These are phyloP conservation scores for Thecaphora frezii DNA, from an alignment of 1,284 basidiomycete genomes.

Conservation along the genomic window DNA sequence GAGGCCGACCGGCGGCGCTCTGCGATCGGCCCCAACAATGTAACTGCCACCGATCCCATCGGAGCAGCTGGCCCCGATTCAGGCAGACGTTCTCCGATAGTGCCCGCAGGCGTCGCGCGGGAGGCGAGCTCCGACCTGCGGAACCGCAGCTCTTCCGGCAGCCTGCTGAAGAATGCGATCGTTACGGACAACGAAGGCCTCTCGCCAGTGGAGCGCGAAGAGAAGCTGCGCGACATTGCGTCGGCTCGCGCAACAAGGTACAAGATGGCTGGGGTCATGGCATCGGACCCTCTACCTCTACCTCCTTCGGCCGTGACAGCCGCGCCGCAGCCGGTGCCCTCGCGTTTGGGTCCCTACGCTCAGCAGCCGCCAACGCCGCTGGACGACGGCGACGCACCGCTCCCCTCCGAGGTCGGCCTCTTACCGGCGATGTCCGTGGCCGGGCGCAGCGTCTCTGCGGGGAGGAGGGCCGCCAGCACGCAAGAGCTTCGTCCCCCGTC, in stretches of 20 bases:
- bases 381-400: too few species aligned
- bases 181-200: slow-evolving; percentile 19
- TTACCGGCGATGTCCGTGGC: too few species aligned
- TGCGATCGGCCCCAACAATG: not conserved
- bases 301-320: slow-evolving; percentile 2
- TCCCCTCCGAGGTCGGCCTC: too few species aligned
- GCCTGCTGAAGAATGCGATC: not conserved
- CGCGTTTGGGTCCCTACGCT: slow-evolving; percentile 12
- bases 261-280: slow-evolving; percentile 13
- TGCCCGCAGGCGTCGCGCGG: too few species aligned
- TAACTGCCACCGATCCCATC: too few species aligned
- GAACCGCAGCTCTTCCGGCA: not conserved
- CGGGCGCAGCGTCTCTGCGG: too few species aligned
- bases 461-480: not conserved
- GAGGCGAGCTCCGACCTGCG: not conserved
- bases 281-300: not conserved
- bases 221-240: slow-evolving; percentile 43
- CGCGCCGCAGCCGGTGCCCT: slow-evolving; percentile 8
- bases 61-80: not conserved
- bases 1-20: slow-evolving; percentile 14
- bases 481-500: not conserved
- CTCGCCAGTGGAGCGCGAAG: slow-evolving; percentile 21
- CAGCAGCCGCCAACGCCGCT: slow-evolving; percentile 6
- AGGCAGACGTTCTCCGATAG: too few species aligned
- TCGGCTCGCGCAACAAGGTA: slow-evolving; percentile 36